A percentile compares a stretch with the other conserved stretches of the same genome.
Evolutionary conservation across 805 yeast genomes (phyloP).

Genomic region (Wickerhamomyces rabaulensis): DNA sequence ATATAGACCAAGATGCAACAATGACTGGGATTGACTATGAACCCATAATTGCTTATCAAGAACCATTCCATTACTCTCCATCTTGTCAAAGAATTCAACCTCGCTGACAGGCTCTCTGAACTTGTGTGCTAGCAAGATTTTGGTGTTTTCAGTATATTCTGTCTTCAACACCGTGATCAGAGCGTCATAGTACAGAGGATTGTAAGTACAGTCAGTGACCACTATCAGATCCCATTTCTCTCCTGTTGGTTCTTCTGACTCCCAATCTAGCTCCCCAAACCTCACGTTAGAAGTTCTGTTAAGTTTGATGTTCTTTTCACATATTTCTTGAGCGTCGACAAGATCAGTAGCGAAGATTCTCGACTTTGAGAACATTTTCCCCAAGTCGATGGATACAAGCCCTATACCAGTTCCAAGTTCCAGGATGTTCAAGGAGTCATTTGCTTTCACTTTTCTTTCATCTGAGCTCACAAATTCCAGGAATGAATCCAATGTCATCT

Average conservation of each 20-base stretch:
- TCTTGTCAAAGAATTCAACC: conserved; percentile 18
- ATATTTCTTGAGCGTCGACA: conserved; percentile 32
- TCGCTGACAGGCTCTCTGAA: conserved; percentile 24
- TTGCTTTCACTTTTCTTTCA: neutral
- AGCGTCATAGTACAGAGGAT: conserved; percentile 33
- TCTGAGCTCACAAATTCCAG: conserved; percentile 6
- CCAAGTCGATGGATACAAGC: conserved; percentile 29
- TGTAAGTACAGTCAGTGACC: conserved; percentile 38
- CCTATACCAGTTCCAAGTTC: conserved; percentile 43
- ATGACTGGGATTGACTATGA: conserved; percentile 8
- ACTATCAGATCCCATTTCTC: conserved; percentile 32
- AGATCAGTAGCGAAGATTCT: conserved; percentile 31
- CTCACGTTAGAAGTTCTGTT: conserved; percentile 9
- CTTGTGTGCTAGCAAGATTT: conserved; percentile 19
- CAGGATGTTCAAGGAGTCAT: conserved; percentile 17
- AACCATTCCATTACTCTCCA: conserved; percentile 2
- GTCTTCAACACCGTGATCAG: conserved; percentile 26
- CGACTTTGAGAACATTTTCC: conserved; percentile 16
- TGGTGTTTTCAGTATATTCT: conserved; percentile 11
- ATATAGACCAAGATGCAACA: conserved; percentile 21
- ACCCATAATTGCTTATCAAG: conserved; percentile 17
- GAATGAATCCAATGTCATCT: conserved; percentile 5
- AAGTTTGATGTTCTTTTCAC: conserved; percentile 26
- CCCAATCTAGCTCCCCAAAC: conserved; percentile 35
- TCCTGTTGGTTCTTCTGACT: conserved; percentile 11